Evolutionary conservation across 2,329 filamentous ascomycete species (phyloP), one percentile per base, ranked within the genome.

Genomic region (Fusarium nematophilum): DNA sequence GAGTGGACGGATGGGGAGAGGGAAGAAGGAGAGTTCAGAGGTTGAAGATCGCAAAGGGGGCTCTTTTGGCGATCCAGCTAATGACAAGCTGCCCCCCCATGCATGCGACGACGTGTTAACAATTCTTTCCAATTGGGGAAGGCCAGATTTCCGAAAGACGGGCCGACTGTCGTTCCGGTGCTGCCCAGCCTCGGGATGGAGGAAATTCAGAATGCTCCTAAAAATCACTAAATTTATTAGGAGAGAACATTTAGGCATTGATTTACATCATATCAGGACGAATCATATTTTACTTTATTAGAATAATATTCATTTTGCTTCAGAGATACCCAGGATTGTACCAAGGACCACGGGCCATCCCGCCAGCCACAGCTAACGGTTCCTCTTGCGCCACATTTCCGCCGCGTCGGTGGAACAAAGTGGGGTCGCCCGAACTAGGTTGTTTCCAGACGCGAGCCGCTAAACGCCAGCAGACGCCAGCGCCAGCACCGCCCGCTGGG

Each of bases 91-190:
- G 33, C 54, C 45, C 56, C 42, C 31, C n/a, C n/a, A n/a, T n/a
- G n/a, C n/a, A 47, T 63, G 59, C 44, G 59, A 59, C 59, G 59
- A 62, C 59, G 59, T 64, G 61, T 64, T 64, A 62, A 61, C 56
- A 62, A 61, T 59, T 62, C 57, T 57, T 60, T 64, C 51, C 51
- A 57, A 53, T 56, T 62, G 60, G 39, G 36, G 39, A 51, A 64
- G 57, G 52, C 57, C 61, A 57, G 46, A 48, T 49, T 57, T 59
- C 33, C 39, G 17, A 9, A 44, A 30, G 15, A 9, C 61, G 62
- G 62, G 9, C 62, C 62, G 57, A 34, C 1, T 10, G 40, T 52
- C 64, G 30, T 37, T 52, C 62, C 59, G 36, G 29, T n/a, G n/a
- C 27, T 15, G 30, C 11, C 31, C 31, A n/a, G n/a, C n/a, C n/a